These are phyloP conservation scores for Paecilomyces fulvus DNA, from an alignment of 2,329 filamentous ascomycete species.

Conservation along the genomic window DNA sequence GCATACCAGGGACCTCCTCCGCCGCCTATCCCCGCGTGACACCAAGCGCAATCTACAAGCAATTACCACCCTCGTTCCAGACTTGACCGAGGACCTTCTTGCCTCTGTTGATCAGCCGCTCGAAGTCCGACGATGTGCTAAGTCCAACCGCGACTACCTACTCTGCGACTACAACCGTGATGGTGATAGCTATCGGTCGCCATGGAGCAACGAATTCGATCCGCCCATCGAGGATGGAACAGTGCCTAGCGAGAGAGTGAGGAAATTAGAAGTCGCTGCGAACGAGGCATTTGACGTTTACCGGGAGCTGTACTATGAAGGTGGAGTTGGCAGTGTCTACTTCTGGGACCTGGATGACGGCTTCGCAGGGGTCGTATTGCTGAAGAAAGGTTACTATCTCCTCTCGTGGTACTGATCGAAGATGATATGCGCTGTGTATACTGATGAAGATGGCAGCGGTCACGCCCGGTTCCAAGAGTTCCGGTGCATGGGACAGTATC, in stretches of 20 bases:
- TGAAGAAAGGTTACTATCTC: constrained; percentile 71
- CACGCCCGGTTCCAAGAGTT: constrained; percentile 56
- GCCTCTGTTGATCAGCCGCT: constrained; percentile 96
- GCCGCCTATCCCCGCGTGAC: constrained; percentile 90
- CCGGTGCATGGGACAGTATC: constrained; percentile 94
- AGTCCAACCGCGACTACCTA: constrained; percentile 88
- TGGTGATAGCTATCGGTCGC: constrained; percentile 92
- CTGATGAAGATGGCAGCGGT: constrained; percentile 43
- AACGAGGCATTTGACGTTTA: constrained; percentile 98
- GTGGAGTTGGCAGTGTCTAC: constrained; percentile 91
- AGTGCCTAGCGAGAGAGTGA: constrained; percentile 79
- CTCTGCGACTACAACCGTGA: constrained; percentile 99
- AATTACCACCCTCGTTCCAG: constrained; percentile 80
- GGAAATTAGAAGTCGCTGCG: constrained; percentile 86
- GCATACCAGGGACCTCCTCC: constrained; percentile 77
- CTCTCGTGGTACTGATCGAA: background rate
- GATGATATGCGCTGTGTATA: background rate
- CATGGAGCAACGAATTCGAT: constrained; percentile 99
- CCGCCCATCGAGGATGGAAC: constrained; percentile 81
- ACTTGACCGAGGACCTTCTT: constrained; percentile 93
- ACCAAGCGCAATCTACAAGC: constrained; percentile 79
- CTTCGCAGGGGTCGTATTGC: constrained; percentile 86
- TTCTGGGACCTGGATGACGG: constrained; percentile 98
- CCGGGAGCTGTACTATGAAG: constrained; percentile 85
- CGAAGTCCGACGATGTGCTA: constrained; percentile 72